phyloP scores from a whole-genome alignment of 2,329 filamentous ascomycete genomes.

The Sphaerulina vaccinii region DNA sequence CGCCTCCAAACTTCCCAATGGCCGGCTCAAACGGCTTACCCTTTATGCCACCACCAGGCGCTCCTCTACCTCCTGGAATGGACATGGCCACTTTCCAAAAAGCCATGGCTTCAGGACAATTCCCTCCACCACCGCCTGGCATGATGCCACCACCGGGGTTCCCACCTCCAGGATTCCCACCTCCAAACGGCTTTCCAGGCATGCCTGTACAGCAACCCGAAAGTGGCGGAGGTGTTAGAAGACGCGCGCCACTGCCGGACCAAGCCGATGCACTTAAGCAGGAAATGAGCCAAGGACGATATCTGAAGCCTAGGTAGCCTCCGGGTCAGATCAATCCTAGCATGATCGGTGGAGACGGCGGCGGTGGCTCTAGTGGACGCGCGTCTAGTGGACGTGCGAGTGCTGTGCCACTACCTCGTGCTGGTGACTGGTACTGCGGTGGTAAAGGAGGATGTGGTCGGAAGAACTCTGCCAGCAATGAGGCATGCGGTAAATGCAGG shows the following conservation, averaged over 20 bases:
- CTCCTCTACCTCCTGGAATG: slow-evolving; percentile 30
- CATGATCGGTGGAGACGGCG: too few relatives aligned
- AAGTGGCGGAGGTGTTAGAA: slow-evolving; percentile 39
- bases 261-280: slow-evolving; percentile 78
- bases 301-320: slow-evolving; percentile 47
- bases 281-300: slow-evolving; percentile 65
- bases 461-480: too few relatives aligned
- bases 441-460: too few relatives aligned
- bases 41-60: slow-evolving; percentile 25
- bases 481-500: too few relatives aligned
- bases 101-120: slow-evolving; percentile 30
- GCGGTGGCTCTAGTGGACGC: too few relatives aligned
- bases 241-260: slow-evolving; percentile 71
- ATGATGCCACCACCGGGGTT: slow-evolving; percentile 30
- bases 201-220: slow-evolving; percentile 31
- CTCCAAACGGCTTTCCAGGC: slow-evolving; percentile 25
- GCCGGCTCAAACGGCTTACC: slow-evolving; percentile 27
- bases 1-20: slow-evolving; percentile 31
- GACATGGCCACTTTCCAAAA: slow-evolving; percentile 36
- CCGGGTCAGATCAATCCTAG: too few relatives aligned
- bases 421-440: too few relatives aligned
- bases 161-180: slow-evolving; percentile 28
- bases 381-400: too few relatives aligned
- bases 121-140: slow-evolving; percentile 33
- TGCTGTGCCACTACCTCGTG: too few relatives aligned